Conservation (phyloP, 345 rosid species). For the Diplotaxis tenuifolia region DNA sequence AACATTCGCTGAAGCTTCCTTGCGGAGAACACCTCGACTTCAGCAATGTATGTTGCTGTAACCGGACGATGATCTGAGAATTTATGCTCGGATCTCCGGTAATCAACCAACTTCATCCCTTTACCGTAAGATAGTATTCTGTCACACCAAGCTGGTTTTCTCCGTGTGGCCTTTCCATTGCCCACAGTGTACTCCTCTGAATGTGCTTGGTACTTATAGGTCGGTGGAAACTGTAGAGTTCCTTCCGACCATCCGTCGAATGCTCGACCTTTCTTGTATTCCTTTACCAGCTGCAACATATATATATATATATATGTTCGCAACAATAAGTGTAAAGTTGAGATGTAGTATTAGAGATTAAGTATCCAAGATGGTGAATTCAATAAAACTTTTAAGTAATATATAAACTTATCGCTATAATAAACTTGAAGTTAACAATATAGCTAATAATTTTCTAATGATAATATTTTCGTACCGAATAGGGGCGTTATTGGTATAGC, state of each 20-base stretch:
- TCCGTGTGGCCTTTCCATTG: constrained; percentile 63
- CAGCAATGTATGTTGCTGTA: constrained; percentile 71
- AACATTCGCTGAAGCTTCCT: constrained; percentile 82
- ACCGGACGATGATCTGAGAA: constrained; percentile 98
- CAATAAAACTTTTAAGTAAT: no score
- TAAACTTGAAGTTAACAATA: no score
- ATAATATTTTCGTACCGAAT: no score
- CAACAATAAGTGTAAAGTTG: no score
- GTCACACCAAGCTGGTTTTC: constrained; percentile 97
- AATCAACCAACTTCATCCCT: constrained; percentile 71
- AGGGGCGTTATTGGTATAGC: no score
- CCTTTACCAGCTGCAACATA: constrained; percentile 57
- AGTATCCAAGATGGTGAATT: no score
- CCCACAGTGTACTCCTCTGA: constrained; percentile 68
- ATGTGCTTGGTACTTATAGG: constrained; percentile 83
- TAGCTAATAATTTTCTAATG: no score
- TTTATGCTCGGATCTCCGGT: constrained; percentile 64
- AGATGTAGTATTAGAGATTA: no score
- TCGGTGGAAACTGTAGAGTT: constrained; percentile 65
- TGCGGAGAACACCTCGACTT: constrained; percentile 77
- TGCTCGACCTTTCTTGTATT: constrained; percentile 69
- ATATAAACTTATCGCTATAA: no score
- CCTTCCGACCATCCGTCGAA: constrained; percentile 99
- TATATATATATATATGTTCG: no score
- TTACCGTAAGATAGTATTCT: constrained; percentile 78